These are phyloP conservation scores for Anethum foeniculum DNA, from an alignment of 140 eudicot genomes.

Conservation along the genomic window DNA sequence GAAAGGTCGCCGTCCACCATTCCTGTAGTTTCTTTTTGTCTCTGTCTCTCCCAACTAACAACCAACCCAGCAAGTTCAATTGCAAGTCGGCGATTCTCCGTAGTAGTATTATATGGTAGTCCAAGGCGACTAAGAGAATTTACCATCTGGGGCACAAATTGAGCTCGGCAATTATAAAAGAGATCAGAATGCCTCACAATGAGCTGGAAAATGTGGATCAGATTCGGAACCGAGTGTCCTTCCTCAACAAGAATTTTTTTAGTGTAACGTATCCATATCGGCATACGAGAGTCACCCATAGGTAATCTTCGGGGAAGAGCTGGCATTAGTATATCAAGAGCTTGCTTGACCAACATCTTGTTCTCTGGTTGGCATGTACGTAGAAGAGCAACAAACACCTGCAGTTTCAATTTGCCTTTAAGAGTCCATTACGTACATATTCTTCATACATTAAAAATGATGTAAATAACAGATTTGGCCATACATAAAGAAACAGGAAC, in stretches of 20 bases:
- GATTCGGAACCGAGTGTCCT: conserved; percentile 96
- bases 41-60: conserved; percentile 95
- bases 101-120: conserved; percentile 80
- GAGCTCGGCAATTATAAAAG: conserved; percentile 96
- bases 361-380: conserved; percentile 98
- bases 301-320: conserved; percentile 96
- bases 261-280: conserved; percentile 99
- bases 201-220: conserved; percentile 95
- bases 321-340: conserved; percentile 98
- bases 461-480: background rate
- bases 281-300: conserved; percentile 98
- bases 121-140: conserved; percentile 98
- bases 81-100: conserved; percentile 95
- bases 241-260: conserved; percentile 97
- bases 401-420: conserved; percentile 23
- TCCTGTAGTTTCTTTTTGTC: conserved; percentile 82
- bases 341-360: conserved; percentile 99
- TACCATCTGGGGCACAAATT: conserved; percentile 99
- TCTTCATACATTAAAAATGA: background rate
- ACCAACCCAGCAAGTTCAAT: conserved; percentile 99
- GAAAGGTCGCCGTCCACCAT: conserved; percentile 42
- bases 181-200: conserved; percentile 99
- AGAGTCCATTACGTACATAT: background rate
- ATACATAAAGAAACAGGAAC: background rate
- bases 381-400: conserved; percentile 97